These are phyloP conservation scores for Macrotyloma uniflorum DNA, from an alignment of 306 rosid genomes.

Conservation along the genomic window DNA sequence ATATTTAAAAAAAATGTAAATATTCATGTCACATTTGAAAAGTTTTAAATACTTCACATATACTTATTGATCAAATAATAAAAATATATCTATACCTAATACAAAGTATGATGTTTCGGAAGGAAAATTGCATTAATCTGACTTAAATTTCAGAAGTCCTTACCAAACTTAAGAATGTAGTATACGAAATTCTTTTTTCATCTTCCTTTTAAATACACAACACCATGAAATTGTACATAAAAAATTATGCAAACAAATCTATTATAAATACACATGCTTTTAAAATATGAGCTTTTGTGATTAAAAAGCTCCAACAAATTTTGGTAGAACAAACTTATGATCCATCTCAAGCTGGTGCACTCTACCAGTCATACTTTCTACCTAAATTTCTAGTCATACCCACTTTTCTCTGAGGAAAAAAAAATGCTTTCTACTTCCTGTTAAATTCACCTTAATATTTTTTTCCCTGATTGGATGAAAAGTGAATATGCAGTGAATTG, in stretches of 20 bases:
- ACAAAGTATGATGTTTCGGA: no score
- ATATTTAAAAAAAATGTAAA: no score
- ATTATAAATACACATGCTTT: neutral
- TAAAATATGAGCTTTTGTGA: neutral
- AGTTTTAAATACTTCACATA: no score
- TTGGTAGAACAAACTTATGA: neutral
- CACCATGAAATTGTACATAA: neutral
- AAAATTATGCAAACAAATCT: neutral
- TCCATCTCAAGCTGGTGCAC: neutral
- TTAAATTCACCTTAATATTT: neutral
- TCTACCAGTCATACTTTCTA: neutral
- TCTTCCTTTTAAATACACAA: neutral
- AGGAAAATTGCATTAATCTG: no score
- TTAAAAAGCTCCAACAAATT: neutral
- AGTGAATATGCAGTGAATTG: neutral
- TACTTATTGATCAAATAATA: no score
- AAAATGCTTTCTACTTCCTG: constrained; percentile 12
- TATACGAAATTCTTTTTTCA: neutral
- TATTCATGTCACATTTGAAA: no score
- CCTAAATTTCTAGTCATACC: neutral
- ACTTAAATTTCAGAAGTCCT: no score
- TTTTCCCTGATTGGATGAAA: neutral
- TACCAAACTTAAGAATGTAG: neutral
- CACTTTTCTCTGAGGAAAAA: neutral
- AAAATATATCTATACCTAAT: no score